Percentiles rank a stretch among this genome's conserved stretches.
These are phyloP conservation scores for Fusarium sacchari DNA, from an alignment of 2,329 filamentous ascomycete species.

Conservation along the genomic window DNA sequence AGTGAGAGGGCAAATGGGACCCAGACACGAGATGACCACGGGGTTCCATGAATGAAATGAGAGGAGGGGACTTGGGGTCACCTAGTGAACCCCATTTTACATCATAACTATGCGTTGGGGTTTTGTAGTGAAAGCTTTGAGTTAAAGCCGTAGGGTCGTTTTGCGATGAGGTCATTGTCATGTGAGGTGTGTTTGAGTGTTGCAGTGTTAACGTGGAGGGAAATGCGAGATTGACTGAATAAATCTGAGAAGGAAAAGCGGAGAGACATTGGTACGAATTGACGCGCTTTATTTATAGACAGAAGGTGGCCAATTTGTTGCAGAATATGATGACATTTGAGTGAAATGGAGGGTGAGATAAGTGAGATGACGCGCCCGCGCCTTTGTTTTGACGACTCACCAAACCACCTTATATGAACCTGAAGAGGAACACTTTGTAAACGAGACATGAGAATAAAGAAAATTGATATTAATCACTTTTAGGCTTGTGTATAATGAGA, in stretches of 20 bases:
- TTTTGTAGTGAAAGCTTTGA: conserved; percentile 46
- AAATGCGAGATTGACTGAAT: fast-evolving
- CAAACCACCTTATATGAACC: too few relatives aligned
- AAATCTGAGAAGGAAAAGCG: fast-evolving
- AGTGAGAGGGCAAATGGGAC: conserved; percentile 48
- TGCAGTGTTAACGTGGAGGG: neutral
- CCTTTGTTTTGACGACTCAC: conserved; percentile 12
- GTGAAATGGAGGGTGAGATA: neutral
- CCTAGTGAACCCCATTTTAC: conserved; percentile 51
- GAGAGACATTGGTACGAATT: fast-evolving
- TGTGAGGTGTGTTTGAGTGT: neutral
- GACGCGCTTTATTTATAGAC: neutral
- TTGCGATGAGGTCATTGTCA: conserved; percentile 16
- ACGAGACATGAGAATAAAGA: too few relatives aligned
- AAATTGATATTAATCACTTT: too few relatives aligned
- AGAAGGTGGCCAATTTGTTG: neutral
- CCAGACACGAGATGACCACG: conserved; percentile 58
- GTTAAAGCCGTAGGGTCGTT: conserved; percentile 19
- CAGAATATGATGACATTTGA: neutral
- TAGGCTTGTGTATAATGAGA: neutral
- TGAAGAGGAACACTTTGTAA: neutral
- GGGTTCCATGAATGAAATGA: conserved; percentile 59
- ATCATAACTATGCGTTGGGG: conserved; percentile 40
- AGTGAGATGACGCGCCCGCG: neutral
- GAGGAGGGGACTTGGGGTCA: conserved; percentile 40